A percentile compares a stretch with the other conserved stretches of the same genome.
Evolutionary conservation across 1,139 yeast species (phyloP).

Genomic region (Candida sp.): DNA sequence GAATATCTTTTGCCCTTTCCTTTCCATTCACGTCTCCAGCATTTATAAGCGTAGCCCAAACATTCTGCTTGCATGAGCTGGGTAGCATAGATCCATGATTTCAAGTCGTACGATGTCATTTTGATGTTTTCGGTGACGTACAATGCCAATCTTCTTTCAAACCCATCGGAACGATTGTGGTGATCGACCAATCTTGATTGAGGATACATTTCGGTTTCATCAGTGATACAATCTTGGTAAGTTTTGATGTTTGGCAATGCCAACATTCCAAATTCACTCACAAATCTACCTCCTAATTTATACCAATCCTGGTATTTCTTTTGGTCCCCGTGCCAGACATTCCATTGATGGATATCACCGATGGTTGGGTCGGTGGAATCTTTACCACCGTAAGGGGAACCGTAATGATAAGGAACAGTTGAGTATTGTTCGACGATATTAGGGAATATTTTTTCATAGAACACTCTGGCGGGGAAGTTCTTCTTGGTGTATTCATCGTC

Average conservation of each 20-base stretch:
- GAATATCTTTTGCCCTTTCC: slow-evolving; percentile 25
- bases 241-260: slow-evolving; percentile 33
- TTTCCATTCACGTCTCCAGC: slow-evolving; percentile 46
- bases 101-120: slow-evolving; percentile 26
- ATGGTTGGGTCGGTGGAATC: slow-evolving; percentile 27
- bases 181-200: slow-evolving; percentile 34
- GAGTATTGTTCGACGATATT: slow-evolving; percentile 15
- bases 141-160: slow-evolving; percentile 39
- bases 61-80: slow-evolving; percentile 52
- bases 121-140: slow-evolving; percentile 43
- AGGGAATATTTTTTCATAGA: slow-evolving; percentile 39
- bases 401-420: slow-evolving; percentile 33
- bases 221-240: slow-evolving; percentile 25
- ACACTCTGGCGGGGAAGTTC: slow-evolving; percentile 35
- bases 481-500: slow-evolving; percentile 25
- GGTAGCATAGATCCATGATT: slow-evolving; percentile 44
- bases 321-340: slow-evolving; percentile 47
- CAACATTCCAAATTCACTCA: slow-evolving; percentile 48
- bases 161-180: slow-evolving; percentile 44
- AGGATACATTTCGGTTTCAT: slow-evolving; percentile 26
- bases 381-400: slow-evolving; percentile 42
- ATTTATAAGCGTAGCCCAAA: slow-evolving; percentile 40
- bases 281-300: slow-evolving; percentile 37
- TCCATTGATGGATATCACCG: slow-evolving; percentile 50
- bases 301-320: slow-evolving; percentile 42